Evolutionary conservation across 306 rosid genomes (phyloP).

Genomic region (Heteromeles arbutifolia): DNA sequence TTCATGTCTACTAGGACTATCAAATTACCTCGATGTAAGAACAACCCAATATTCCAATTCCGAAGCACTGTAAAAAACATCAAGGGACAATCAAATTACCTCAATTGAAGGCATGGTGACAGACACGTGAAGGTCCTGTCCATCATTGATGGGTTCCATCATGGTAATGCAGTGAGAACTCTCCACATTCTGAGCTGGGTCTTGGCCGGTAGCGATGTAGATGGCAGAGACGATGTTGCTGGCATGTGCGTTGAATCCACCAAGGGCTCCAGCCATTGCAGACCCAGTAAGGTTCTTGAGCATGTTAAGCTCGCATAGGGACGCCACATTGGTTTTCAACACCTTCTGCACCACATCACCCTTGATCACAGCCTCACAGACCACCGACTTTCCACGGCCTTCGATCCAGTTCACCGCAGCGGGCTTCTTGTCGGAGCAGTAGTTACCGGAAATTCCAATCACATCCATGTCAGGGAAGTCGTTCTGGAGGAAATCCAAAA

Average conservation of each 20-base stretch:
- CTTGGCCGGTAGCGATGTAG: conserved; percentile 90
- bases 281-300: conserved; percentile 88
- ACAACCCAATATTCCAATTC: background rate
- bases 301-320: conserved; percentile 86
- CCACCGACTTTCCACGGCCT: conserved; percentile 86
- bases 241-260: conserved; percentile 95
- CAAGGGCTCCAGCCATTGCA: conserved; percentile 88
- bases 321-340: conserved; percentile 65
- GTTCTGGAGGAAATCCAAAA: conserved; percentile 52
- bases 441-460: conserved; percentile 83
- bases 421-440: conserved; percentile 88
- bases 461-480: conserved; percentile 93
- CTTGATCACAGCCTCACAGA: conserved; percentile 72
- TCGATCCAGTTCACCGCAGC: conserved; percentile 93
- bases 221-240: conserved; percentile 79
- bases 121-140: conserved; percentile 77
- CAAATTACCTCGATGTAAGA: too few relatives aligned
- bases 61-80: background rate
- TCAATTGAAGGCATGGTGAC: conserved; percentile 93
- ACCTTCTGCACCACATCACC: conserved; percentile 78
- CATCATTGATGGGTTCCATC: conserved; percentile 81
- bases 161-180: conserved; percentile 89
- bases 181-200: conserved; percentile 93
- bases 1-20: background rate
- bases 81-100: conserved; percentile 24